Percentiles rank a stretch among this genome's conserved stretches.
phyloP scores from a whole-genome alignment of 1,284 basidiomycete species.

The Tilletiaria anomala region DNA sequence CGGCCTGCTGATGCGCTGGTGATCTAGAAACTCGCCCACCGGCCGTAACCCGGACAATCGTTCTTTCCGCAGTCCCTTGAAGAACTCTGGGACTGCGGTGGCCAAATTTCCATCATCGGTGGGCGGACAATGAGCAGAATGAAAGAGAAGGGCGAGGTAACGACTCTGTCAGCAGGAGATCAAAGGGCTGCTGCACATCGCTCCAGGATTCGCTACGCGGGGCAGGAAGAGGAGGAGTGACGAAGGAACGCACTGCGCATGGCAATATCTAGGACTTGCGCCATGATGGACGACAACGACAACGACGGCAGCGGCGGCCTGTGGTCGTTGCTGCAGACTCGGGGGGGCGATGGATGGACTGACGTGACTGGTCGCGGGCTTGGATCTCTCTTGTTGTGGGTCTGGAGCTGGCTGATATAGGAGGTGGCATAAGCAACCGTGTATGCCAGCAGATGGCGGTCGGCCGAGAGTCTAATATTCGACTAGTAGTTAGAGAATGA shows the following conservation, averaged over 20 bases:
- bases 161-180: neutral
- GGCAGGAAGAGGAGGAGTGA: neutral
- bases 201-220: no score
- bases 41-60: conserved; percentile 66
- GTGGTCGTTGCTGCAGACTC: no score
- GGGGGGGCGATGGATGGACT: no score
- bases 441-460: no score
- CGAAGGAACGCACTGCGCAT: neutral
- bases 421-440: no score
- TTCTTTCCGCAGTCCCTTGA: conserved; percentile 50
- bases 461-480: no score
- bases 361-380: no score
- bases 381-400: no score
- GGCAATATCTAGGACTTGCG: neutral
- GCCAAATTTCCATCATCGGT: neutral
- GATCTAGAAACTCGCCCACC: conserved; percentile 57
- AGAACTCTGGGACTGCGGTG: conserved; percentile 18
- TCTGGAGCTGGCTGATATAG: no score
- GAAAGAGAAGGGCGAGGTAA: neutral
- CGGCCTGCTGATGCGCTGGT: conserved; percentile 63
- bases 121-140: neutral
- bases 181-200: neutral
- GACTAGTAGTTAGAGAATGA: no score
- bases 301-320: no score
- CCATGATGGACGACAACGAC: no score